Conservation (phyloP, 306 rosid species). For the Dalbergia cochinchinensis region DNA sequence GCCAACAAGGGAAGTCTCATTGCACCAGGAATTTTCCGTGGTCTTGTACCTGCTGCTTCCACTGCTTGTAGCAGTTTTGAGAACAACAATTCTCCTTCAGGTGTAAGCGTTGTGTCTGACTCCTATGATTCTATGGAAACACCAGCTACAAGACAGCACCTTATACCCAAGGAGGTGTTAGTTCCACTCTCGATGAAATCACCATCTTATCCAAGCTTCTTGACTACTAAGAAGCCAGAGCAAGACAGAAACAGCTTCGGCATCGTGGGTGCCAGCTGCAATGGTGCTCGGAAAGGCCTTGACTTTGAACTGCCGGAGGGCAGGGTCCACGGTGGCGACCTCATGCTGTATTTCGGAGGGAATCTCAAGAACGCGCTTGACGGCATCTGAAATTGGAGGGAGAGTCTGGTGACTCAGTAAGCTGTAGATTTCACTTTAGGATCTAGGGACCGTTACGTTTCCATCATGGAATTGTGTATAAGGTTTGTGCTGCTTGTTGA, state of each 20-base stretch:
- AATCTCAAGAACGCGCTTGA: constrained; percentile 75
- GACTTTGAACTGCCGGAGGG: constrained; percentile 78
- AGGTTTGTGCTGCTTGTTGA: constrained; percentile 52
- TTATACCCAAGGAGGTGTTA: constrained; percentile 82
- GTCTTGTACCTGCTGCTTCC: constrained; percentile 76
- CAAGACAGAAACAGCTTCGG: constrained; percentile 50
- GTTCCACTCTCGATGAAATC: constrained; percentile 85
- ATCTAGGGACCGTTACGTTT: constrained; percentile 44
- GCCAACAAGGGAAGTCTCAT: constrained; percentile 68
- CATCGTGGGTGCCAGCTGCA: constrained; percentile 39
- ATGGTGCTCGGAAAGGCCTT: constrained; percentile 47
- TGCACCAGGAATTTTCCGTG: constrained; percentile 88
- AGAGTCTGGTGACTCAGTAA: constrained; percentile 22
- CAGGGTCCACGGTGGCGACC: constrained; percentile 91
- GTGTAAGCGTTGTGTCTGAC: constrained; percentile 68
- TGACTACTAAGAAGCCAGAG: constrained; percentile 56
- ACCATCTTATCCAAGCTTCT: constrained; percentile 57
- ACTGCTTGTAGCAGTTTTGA: constrained; percentile 70
- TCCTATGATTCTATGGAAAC: constrained; percentile 70
- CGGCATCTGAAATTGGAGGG: constrained; percentile 48
- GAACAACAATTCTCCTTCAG: constrained; percentile 75
- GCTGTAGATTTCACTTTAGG: constrained; percentile 56
- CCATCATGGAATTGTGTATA: constrained; percentile 63
- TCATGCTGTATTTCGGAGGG: constrained; percentile 81
- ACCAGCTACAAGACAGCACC: constrained; percentile 56